Conservation (phyloP, 2,329 filamentous ascomycete genomes). For the Trichoderma asperellum region DNA sequence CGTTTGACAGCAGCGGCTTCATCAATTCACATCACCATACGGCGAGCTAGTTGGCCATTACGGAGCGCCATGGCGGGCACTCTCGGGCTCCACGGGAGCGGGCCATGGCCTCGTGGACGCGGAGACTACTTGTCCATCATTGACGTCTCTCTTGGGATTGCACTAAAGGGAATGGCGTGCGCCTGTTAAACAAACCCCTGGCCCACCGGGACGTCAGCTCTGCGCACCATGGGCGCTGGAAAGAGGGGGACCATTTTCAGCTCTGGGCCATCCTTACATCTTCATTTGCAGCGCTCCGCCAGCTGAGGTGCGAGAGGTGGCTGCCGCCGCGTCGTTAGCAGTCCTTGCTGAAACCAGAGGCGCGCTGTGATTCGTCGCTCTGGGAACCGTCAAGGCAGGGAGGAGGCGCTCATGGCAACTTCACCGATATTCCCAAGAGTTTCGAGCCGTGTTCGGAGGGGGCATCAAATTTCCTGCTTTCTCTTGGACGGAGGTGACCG, state of each 20-base stretch:
- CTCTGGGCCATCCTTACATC: conserved; percentile 17
- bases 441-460: neutral
- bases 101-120: conserved; percentile 28
- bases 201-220: conserved; percentile 27
- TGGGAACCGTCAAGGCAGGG: neutral
- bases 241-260: conserved; percentile 26
- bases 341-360: conserved; percentile 8
- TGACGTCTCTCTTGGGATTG: conserved; percentile 7
- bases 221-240: neutral
- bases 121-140: conserved; percentile 1
- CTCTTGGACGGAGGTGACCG: neutral
- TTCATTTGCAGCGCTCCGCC: conserved; percentile 16
- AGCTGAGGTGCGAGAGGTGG: conserved; percentile 15
- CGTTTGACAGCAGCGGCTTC: neutral
- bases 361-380: conserved; percentile 12
- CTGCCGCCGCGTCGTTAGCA: conserved; percentile 17
- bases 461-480: neutral
- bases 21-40: neutral
- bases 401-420: neutral
- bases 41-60: conserved; percentile 1
- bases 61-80: conserved; percentile 12
- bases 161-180: conserved; percentile 20
- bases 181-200: conserved; percentile 25
- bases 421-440: conserved; percentile 10
- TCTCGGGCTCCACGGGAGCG: conserved; percentile 25